Evolutionary conservation across 441 rosid genomes (phyloP), one percentile per base, ranked within the genome.

Genomic region (Croton laevigatus): DNA sequence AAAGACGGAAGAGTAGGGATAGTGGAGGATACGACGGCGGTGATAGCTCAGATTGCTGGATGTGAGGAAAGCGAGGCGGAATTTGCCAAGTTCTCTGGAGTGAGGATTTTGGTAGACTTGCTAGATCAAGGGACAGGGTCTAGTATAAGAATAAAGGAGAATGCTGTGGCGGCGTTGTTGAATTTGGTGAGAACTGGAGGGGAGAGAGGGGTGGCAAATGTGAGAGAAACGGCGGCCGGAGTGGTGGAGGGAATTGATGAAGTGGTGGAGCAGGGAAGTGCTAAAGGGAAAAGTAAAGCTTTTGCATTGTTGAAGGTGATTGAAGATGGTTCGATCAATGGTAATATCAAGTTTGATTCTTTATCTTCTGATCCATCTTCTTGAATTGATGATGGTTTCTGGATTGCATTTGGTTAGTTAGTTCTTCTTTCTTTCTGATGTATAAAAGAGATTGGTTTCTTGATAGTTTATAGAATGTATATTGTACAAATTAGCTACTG

Each of bases 1-100:
- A 89, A 85, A 71, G 97, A 90, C 62, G 89, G 90, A 20, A 76
- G 95, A 52, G 84, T 76, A 16, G 98, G 98, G 69, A 80, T 94
- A 37, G 89, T 94, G 68, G 98, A 94, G 79, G 98, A 94, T 72
- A 87, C 97, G 13, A 87, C 88, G 68, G 98, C 97, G 51, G 98
- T 94, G 73, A 75, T 90, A 66, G 95, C 95, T 27, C 98, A 94
- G 76, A 77, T 91, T 3, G 97, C 92, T 14, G 97, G 98, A n/a
- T 89, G 97, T 60, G 94, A 83, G 73, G 98, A 89, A 77, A 85
- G 92, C 61, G 90, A 78, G 58, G 91, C 78, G 14, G 97, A 84
- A 46, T 87, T 90, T 65, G 74, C 82, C 52, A 89, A 67, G 55
- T 82, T 81, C 3, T 84, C 85, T 0, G 97, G 95, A 49, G 73